Evolutionary conservation across 1,284 basidiomycete species (phyloP).

Genomic region (Megacollybia platyphylla): DNA sequence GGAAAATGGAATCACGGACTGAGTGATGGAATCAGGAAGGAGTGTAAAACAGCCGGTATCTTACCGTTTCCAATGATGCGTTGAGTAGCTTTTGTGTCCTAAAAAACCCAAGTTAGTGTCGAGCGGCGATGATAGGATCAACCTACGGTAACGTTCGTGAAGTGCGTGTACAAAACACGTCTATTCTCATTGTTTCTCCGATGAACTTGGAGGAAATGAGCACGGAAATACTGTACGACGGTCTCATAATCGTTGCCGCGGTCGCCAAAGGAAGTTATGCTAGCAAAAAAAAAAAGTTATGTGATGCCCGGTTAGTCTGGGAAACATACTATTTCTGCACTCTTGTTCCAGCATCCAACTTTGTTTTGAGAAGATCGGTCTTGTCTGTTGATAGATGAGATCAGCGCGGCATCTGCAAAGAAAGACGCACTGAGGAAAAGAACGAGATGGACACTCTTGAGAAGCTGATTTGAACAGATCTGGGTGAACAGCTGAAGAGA

Average conservation of each 20-base stretch:
- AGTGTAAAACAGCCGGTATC: slow-evolving; percentile 10
- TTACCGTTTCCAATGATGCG: slow-evolving; percentile 68
- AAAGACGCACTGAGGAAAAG: slow-evolving; percentile 57
- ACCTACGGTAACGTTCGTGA: slow-evolving; percentile 68
- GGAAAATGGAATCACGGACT: slow-evolving; percentile 65
- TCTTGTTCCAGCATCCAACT: slow-evolving; percentile 49
- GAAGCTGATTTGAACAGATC: slow-evolving; percentile 67
- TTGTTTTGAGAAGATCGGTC: slow-evolving; percentile 60
- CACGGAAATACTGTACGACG: slow-evolving; percentile 71
- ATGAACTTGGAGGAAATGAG: slow-evolving; percentile 74
- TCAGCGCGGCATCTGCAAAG: slow-evolving; percentile 6
- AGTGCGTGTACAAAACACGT: slow-evolving; percentile 66
- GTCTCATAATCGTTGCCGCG: slow-evolving; percentile 69
- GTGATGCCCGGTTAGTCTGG: slow-evolving; percentile 2
- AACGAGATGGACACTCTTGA: slow-evolving; percentile 69
- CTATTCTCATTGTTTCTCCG: slow-evolving; percentile 66
- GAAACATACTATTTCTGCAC: slow-evolving; percentile 66
- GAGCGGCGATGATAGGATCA: background rate
- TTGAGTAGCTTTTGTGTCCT: slow-evolving; percentile 74
- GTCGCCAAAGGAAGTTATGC: slow-evolving; percentile 73
- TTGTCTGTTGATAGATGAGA: slow-evolving; percentile 36
- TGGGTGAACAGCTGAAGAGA: slow-evolving; percentile 74
- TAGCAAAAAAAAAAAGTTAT: slow-evolving; percentile 14
- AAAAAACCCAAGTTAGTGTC: slow-evolving; percentile 5
- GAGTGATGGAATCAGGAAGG: slow-evolving; percentile 9